phyloP scores from a whole-genome alignment of 306 rosid genomes.

The Fragaria vesca region DNA sequence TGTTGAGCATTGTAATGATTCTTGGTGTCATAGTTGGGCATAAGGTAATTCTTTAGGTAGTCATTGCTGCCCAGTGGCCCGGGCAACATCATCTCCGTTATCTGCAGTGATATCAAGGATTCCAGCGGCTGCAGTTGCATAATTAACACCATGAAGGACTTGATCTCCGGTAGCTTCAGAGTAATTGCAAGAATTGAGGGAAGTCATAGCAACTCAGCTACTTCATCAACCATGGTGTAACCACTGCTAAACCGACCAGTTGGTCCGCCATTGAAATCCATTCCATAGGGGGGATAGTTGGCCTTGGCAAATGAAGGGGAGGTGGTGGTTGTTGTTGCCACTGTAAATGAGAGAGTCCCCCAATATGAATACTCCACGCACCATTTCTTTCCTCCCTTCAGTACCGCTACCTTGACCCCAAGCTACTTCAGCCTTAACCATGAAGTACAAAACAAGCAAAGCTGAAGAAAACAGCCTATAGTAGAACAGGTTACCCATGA shows the following conservation, averaged over 20 bases:
- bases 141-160: slow-evolving; percentile 74
- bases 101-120: slow-evolving; percentile 78
- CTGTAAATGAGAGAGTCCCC: slow-evolving; percentile 92
- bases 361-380: slow-evolving; percentile 87
- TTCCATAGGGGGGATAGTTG: slow-evolving; percentile 85
- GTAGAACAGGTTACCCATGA: slow-evolving; percentile 39
- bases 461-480: background rate
- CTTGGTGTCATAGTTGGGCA: slow-evolving; percentile 82
- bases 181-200: slow-evolving; percentile 70
- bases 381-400: slow-evolving; percentile 38
- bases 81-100: slow-evolving; percentile 44
- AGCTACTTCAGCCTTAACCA: slow-evolving; percentile 12
- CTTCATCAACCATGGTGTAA: slow-evolving; percentile 80
- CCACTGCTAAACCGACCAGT: slow-evolving; percentile 93
- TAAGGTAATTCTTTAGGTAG: slow-evolving; percentile 88
- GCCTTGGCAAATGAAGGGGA: slow-evolving; percentile 87
- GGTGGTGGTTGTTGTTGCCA: slow-evolving; percentile 83
- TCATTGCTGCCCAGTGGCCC: slow-evolving; percentile 77
- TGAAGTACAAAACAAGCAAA: slow-evolving; percentile 24
- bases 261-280: slow-evolving; percentile 83
- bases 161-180: slow-evolving; percentile 53
- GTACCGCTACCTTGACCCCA: slow-evolving; percentile 37
- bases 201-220: slow-evolving; percentile 87
- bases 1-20: slow-evolving; percentile 66
- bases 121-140: slow-evolving; percentile 94